Percentiles rank a stretch among this genome's conserved stretches.
These are phyloP conservation scores for Solanum arcanum DNA, from an alignment of 257 asterid species.

Conservation along the genomic window DNA sequence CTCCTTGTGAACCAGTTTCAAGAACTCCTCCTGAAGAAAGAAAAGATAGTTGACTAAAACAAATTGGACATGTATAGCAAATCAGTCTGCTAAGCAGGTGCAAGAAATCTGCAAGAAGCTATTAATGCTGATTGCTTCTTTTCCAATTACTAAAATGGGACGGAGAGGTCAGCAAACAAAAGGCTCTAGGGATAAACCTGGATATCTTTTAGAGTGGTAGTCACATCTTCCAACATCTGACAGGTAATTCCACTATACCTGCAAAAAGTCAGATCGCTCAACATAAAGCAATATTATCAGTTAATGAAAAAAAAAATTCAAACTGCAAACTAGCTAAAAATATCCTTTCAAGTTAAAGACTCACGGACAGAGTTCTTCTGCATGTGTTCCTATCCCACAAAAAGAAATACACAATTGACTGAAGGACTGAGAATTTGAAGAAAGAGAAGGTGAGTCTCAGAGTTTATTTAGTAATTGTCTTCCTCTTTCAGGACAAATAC, in stretches of 20 bases:
- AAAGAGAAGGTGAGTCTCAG: not conserved
- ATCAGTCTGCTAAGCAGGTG: not conserved
- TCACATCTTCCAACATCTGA: constrained; percentile 69
- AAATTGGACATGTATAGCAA: not conserved
- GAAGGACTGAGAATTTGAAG: not conserved
- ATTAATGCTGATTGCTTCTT: not conserved
- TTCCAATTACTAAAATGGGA: not conserved
- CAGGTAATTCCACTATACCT: constrained; percentile 94
- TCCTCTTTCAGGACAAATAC: not conserved
- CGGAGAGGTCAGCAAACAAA: not conserved
- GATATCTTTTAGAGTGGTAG: constrained; percentile 73
- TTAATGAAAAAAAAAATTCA: not conserved
- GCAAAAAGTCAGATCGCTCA: constrained; percentile 13
- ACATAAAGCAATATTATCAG: not conserved
- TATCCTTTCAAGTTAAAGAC: not conserved
- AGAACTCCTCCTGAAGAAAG: constrained; percentile 64
- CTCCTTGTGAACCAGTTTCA: constrained; percentile 64
- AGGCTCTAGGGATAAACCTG: constrained; percentile 45
- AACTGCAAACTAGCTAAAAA: not conserved
- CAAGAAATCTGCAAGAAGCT: not conserved
- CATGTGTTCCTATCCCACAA: not conserved
- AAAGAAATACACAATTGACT: not conserved
- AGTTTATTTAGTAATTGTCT: not conserved
- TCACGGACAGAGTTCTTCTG: not conserved
- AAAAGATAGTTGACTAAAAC: constrained; percentile 7